Conservation (phyloP, 1,139 yeast genomes). For the Yamadazyma epiphylla region DNA sequence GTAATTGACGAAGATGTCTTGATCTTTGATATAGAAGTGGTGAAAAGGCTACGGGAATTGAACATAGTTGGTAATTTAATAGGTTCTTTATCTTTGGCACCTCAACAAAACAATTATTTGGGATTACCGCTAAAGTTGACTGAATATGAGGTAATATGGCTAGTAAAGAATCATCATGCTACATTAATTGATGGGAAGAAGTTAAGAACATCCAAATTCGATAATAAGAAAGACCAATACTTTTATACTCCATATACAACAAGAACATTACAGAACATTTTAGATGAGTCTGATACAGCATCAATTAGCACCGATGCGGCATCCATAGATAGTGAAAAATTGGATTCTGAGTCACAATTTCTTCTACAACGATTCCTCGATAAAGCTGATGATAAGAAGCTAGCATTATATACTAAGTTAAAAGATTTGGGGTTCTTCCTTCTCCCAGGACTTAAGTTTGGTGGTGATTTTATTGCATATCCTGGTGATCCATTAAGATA, state of each 20-base stretch:
- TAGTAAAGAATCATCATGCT: slow-evolving; percentile 44
- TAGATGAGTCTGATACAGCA: neutral
- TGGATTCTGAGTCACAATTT: neutral
- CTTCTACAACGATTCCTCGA: slow-evolving; percentile 2
- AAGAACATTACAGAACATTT: neutral
- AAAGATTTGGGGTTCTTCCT: slow-evolving; percentile 49
- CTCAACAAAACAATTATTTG: slow-evolving; percentile 85
- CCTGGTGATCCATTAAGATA: slow-evolving; percentile 93
- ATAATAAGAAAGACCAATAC: slow-evolving; percentile 5
- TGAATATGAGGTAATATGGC: slow-evolving; percentile 71
- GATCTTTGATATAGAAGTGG: slow-evolving; percentile 44
- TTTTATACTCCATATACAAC: slow-evolving; percentile 5
- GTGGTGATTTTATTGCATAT: slow-evolving; percentile 83
- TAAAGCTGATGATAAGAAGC: slow-evolving; percentile 7
- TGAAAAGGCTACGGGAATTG: slow-evolving; percentile 48
- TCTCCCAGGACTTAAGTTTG: slow-evolving; percentile 87
- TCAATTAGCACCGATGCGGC: slow-evolving; percentile 1
- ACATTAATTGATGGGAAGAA: slow-evolving; percentile 6
- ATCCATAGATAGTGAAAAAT: slow-evolving; percentile 4
- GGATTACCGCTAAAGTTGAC: slow-evolving; percentile 78
- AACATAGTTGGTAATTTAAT: slow-evolving; percentile 70
- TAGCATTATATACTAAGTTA: slow-evolving; percentile 30
- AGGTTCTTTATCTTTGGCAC: slow-evolving; percentile 83
- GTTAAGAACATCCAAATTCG: slow-evolving; percentile 1
- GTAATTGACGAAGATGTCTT: slow-evolving; percentile 47